A percentile compares a stretch with the other conserved stretches of the same genome.
These are phyloP conservation scores for Pestalotiopsis sp. DNA, from an alignment of 2,329 filamentous ascomycete species.

Conservation along the genomic window DNA sequence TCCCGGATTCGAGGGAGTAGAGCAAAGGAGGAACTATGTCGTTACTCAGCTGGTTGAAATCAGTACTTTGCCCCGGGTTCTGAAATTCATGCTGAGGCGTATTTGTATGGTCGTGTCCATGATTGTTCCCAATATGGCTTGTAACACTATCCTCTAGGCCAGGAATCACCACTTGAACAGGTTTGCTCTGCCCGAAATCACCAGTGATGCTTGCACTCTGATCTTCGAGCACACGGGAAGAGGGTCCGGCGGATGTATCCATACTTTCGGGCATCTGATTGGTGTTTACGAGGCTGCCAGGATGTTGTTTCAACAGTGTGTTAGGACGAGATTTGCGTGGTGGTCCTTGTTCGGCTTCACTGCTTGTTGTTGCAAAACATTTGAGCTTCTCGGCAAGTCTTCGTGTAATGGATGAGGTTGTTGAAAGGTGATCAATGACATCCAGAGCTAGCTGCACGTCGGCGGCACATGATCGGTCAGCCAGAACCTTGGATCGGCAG, in stretches of 20 bases:
- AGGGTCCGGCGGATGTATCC: not conserved
- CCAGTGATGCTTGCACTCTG: not conserved
- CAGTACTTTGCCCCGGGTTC: not conserved
- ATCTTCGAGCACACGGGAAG: not conserved
- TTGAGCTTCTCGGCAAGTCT: conserved; percentile 2
- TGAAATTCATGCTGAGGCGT: not conserved
- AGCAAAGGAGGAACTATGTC: not conserved
- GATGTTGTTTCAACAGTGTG: not conserved
- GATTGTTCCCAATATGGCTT: not conserved
- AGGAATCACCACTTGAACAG: not conserved
- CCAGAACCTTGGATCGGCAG: not conserved
- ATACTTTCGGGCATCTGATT: not conserved
- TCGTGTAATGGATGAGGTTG: conserved; percentile 1
- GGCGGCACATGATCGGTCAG: not conserved
- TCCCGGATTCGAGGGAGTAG: not conserved
- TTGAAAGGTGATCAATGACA: not conserved
- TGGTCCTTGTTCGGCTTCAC: not conserved
- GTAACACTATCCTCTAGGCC: not conserved
- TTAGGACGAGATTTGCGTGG: not conserved
- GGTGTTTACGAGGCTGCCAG: not conserved
- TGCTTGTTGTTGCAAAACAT: not conserved
- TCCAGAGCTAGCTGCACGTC: conserved; percentile 2
- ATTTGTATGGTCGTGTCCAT: not conserved
- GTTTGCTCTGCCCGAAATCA: not conserved
- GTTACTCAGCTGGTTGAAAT: not conserved